Conservation (phyloP, 352 stramenopile genomes). For the Thraustochytrium striatum region DNA sequence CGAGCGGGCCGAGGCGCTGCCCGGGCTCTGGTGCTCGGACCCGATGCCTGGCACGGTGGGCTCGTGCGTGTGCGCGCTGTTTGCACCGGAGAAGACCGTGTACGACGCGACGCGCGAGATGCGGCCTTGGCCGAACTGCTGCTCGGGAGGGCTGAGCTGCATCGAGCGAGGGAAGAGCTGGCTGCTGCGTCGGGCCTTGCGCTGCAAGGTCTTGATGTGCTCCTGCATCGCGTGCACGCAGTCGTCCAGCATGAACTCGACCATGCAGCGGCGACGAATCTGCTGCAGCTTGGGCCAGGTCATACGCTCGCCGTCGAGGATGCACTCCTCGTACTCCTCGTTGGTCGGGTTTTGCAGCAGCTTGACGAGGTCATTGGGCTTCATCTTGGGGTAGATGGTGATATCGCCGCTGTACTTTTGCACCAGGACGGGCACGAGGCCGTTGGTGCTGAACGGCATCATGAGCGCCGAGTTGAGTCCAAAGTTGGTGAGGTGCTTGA, state of each 20-base stretch:
- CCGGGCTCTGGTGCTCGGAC: background rate
- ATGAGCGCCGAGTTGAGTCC: slow-evolving; percentile 74
- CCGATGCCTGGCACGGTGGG: background rate
- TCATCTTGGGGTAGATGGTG: slow-evolving; percentile 90
- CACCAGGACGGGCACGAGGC: slow-evolving; percentile 57
- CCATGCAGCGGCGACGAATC: slow-evolving; percentile 90
- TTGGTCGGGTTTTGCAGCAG: slow-evolving; percentile 73
- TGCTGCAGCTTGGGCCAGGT: slow-evolving; percentile 86
- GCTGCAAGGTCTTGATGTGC: slow-evolving; percentile 22
- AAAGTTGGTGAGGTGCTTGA: slow-evolving; percentile 72
- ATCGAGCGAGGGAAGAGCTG: background rate
- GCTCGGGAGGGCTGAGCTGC: background rate
- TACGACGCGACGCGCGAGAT: slow-evolving; percentile 22
- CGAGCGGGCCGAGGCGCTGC: background rate
- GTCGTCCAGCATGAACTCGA: slow-evolving; percentile 91
- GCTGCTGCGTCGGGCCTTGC: background rate
- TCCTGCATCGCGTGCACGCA: slow-evolving; percentile 60
- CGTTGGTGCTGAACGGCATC: slow-evolving; percentile 71
- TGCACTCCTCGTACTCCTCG: slow-evolving; percentile 62
- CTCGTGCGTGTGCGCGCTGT: background rate
- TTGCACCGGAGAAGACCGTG: background rate
- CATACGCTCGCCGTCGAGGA: slow-evolving; percentile 77
- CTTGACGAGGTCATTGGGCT: slow-evolving; percentile 67
- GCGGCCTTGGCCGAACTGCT: background rate
- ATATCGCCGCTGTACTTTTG: slow-evolving; percentile 98